phyloP scores from a whole-genome alignment of 192 early-diverging fungal genomes.

The Funneliformis mosseae region DNA sequence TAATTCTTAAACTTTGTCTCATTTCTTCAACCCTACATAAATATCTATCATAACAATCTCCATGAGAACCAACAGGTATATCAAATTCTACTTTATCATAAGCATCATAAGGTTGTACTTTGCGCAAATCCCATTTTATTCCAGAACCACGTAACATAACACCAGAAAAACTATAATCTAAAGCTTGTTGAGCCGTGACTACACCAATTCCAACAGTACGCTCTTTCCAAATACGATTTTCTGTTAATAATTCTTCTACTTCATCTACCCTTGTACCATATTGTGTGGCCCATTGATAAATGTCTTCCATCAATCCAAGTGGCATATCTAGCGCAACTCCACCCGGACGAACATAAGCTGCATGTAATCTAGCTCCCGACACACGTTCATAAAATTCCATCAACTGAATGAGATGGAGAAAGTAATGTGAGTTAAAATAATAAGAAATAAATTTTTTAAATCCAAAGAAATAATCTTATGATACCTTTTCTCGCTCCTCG shows the following conservation, averaged over 20 bases:
- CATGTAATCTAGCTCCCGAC: conserved; percentile 97
- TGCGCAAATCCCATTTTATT: conserved; percentile 92
- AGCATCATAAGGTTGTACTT: conserved; percentile 92
- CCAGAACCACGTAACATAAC: conserved; percentile 95
- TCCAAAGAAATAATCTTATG: background rate
- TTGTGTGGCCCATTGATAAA: conserved; percentile 91
- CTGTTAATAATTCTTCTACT: conserved; percentile 89
- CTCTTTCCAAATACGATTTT: conserved; percentile 94
- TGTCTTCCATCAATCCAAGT: conserved; percentile 91
- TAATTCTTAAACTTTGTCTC: conserved; percentile 95
- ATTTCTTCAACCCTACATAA: conserved; percentile 98
- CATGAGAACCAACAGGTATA: conserved; percentile 91
- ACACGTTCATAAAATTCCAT: conserved; percentile 99
- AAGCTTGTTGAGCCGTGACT: conserved; percentile 85
- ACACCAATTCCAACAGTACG: conserved; percentile 87
- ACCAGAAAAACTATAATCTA: conserved; percentile 92
- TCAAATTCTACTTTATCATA: conserved; percentile 97
- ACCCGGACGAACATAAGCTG: conserved; percentile 95
- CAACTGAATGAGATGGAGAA: conserved; percentile 41
- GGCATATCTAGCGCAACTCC: conserved; percentile 95
- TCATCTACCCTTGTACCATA: conserved; percentile 91
- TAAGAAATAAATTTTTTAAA: background rate
- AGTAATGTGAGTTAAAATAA: background rate
- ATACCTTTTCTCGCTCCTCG: conserved; percentile 94
- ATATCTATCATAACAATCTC: conserved; percentile 96